Evolutionary conservation across 164 flowering plant genomes (phyloP), one percentile per base, ranked within the genome.

Genomic region (Tetrastigma voinierianum): DNA sequence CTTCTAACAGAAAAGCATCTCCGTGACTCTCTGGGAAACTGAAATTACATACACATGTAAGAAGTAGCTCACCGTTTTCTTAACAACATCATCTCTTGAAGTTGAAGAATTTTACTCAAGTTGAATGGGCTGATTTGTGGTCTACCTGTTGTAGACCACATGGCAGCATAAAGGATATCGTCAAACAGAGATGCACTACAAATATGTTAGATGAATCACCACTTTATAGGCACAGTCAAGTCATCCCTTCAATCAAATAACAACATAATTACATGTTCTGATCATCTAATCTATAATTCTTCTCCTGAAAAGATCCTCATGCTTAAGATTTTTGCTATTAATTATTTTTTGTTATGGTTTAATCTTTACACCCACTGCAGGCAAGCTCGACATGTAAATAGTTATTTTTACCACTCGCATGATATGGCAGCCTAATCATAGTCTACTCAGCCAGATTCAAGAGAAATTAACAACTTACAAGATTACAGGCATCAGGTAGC

Each of bases 1-100:
- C 84, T 76, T 90, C 93, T 18, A 90, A 64, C 67, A 89, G 24
- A 51, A 93, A 82, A 65, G 90, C 89, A 79, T 93, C 98, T 45
- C 86, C 90, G 76, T 83, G 91, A 58, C 82, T 83, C 72, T 89
- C 93, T 24, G 96, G 96, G 69, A 81, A 93, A 66, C 96, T 93
- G 91, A 67, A 82, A 81, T 59, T 24, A 53, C 55, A 58, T 21
- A 25, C 16, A 49, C 23, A 3, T 61, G 25, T 58, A 10, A 32
- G 45, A 58, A 1, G 14, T 11, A 32, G 32, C 44, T 10, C 13
- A 58, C 40, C 25, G 45, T 24, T 3, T 13, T 18, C 61, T 0
- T 1, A 9, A 58, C 46, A 9, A 53, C 57, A 53, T 16, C 40
- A 32, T 32, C 40, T 32, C 40, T 32, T 32, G 40, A 32, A 32